Evolutionary conservation across 2,329 filamentous ascomycete species (phyloP).

Genomic region (Colletotrichum incanum): DNA sequence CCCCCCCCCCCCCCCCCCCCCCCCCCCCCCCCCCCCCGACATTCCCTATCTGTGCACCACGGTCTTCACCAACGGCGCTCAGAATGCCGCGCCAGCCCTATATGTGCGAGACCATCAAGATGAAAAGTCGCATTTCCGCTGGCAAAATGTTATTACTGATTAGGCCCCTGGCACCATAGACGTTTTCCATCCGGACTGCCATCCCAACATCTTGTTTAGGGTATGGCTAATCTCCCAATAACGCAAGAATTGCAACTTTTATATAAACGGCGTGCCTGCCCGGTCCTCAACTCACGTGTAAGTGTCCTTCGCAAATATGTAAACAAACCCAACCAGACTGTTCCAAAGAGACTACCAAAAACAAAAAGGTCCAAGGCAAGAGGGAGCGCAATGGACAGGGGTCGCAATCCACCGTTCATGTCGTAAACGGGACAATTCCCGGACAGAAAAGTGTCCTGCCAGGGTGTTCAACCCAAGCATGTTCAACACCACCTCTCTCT

Average conservation of each 20-base stretch:
- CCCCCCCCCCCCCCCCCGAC: too few relatives aligned
- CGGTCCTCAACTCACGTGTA: too few relatives aligned
- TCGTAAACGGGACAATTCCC: background rate
- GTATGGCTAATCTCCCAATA: background rate
- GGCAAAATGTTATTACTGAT: background rate
- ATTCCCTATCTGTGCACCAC: background rate
- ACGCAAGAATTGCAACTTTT: background rate
- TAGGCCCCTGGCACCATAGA: background rate
- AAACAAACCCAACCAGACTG: background rate
- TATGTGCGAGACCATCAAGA: background rate
- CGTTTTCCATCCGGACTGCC: background rate
- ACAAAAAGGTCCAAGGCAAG: background rate
- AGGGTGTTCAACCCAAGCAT: background rate
- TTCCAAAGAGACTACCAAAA: background rate
- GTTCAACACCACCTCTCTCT: background rate
- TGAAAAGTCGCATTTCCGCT: background rate
- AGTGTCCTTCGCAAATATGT: background rate
- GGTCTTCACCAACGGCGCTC: background rate
- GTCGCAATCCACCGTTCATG: background rate
- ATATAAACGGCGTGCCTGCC: background rate
- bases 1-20: too few relatives aligned
- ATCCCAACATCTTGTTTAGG: background rate
- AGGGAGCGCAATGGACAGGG: background rate
- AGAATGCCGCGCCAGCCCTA: conserved; percentile 7
- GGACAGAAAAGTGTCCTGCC: background rate